Evolutionary conservation across 805 yeast species (phyloP).

Genomic region (Henningerozyma blattae): DNA sequence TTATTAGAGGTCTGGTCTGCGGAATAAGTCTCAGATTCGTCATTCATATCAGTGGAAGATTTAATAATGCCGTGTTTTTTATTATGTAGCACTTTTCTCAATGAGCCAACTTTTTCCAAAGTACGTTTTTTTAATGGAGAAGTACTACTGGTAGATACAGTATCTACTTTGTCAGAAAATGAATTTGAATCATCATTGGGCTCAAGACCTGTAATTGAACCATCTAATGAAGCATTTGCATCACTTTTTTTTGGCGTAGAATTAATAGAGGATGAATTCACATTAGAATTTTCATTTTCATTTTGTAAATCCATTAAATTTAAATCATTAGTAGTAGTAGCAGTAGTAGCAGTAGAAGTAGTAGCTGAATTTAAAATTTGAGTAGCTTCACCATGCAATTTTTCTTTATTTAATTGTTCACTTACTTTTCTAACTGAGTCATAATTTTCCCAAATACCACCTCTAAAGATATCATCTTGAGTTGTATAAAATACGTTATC

Average conservation of each 20-base stretch:
- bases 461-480: conserved; percentile 61
- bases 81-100: conserved; percentile 9
- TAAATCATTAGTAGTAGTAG: background rate
- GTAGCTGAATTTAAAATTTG: no score
- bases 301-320: background rate
- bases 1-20: no score
- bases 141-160: background rate
- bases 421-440: background rate
- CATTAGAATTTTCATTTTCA: background rate
- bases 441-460: conserved; percentile 68
- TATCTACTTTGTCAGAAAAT: background rate
- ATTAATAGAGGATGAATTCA: background rate
- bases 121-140: conserved; percentile 9
- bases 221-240: background rate
- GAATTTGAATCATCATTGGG: conserved; percentile 1
- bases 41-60: background rate
- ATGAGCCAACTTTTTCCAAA: conserved; percentile 9
- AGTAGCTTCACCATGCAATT: no score
- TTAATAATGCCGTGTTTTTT: conserved; percentile 9
- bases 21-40: no score
- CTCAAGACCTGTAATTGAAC: background rate
- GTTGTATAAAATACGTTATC: conserved; percentile 67
- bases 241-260: no score
- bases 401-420: background rate
- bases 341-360: background rate